Evolutionary conservation across 1,284 basidiomycete genomes (phyloP), one percentile per base, ranked within the genome.

Genomic region (Xerocomus minutiporus): DNA sequence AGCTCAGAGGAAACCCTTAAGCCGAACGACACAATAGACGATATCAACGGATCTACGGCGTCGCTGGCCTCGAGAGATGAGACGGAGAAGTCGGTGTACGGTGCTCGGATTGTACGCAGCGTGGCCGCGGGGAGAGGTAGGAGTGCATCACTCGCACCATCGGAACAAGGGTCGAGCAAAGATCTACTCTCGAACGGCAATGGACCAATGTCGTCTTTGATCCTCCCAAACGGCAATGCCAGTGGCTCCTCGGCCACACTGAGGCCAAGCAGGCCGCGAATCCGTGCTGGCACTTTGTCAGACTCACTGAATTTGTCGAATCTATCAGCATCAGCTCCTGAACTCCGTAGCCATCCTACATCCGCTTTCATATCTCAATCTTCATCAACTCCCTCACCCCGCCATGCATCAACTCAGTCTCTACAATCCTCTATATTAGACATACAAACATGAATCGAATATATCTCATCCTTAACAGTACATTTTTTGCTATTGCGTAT

Each of bases 1-100:
- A 75, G 74, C 58, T 77, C 81, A 49, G 82, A 86, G 71, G 84
- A 86, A 72, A 87, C 84, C 52, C 62, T 85, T 61, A 77, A 75
- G 68, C 77, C 82, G 28, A 71, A 75, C 61, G 66, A 73, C 61
- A 67, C 65, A 48, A 67, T 67, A 38, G 59, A 74, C 49, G 56
- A 51, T 48, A 59, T 65, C 50, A 69, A 77, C 57, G 76, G 73
- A 55, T 79, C 76, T 51, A 69, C 72, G 31, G 65, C 65, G 38
- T 78, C 77, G 51, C 64, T 81, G 60, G 63, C 50, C 35, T 55
- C 46, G 13, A 59, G 50, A 47, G 57, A 59, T 40, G 61, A 54
- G 32, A 58, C 56, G 55, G 63, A 59, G 50, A 56, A 56, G 57
- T 57, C 58, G 9, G 57, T 72, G 44, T 71, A 73, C 43, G 75